Conservation (phyloP, 345 rosid species). For the Populus simonii region DNA sequence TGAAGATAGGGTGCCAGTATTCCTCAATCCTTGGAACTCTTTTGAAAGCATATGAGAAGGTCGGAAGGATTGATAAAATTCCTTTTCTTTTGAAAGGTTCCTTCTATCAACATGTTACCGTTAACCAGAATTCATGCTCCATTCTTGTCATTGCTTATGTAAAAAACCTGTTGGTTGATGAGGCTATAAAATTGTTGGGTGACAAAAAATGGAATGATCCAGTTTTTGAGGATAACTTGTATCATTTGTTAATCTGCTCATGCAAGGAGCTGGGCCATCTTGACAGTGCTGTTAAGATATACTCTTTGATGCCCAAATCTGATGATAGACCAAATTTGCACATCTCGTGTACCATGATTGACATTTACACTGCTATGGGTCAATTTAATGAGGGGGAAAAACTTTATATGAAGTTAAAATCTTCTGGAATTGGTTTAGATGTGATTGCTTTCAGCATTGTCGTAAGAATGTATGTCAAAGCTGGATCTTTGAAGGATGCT, state of each 20-base stretch:
- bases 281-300: constrained; percentile 61
- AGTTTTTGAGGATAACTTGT: constrained; percentile 70
- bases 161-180: constrained; percentile 63
- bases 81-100: constrained; percentile 62
- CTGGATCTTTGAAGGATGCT: constrained; percentile 70
- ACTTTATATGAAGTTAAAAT: constrained; percentile 58
- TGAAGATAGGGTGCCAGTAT: constrained; percentile 59
- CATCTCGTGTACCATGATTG: constrained; percentile 76
- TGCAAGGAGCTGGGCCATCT: constrained; percentile 73
- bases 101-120: constrained; percentile 56
- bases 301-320: constrained; percentile 41
- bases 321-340: constrained; percentile 59
- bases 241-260: constrained; percentile 78
- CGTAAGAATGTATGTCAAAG: constrained; percentile 75
- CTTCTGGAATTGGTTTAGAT: constrained; percentile 62
- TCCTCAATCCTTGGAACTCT: constrained; percentile 64
- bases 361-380: constrained; percentile 53
- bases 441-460: constrained; percentile 69
- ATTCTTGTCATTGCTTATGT: constrained; percentile 78
- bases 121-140: constrained; percentile 76
- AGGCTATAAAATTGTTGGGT: constrained; percentile 57
- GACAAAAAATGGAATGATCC: constrained; percentile 72
- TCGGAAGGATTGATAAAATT: constrained; percentile 54
- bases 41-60: constrained; percentile 71
- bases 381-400: constrained; percentile 57